Percentiles rank a stretch among this genome's conserved stretches.
Evolutionary conservation across 495 filamentous ascomycete genomes (phyloP).

Genomic region (Aeminium ludgeri): DNA sequence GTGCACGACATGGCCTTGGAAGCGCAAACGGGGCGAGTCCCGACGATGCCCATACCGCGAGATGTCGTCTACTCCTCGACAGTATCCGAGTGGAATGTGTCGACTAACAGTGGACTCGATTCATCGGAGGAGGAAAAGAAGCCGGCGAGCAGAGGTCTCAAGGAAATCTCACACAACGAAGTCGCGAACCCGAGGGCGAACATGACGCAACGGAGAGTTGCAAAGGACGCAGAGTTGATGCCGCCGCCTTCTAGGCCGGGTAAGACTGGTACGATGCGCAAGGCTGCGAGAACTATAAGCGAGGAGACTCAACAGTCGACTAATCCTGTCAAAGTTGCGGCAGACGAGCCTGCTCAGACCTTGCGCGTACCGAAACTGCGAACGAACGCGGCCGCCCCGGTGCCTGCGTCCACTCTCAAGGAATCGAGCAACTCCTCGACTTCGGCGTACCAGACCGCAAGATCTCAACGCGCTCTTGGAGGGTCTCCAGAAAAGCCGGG

Average conservation of each 20-base stretch:
- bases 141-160: constrained; percentile 6
- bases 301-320: constrained; percentile 12
- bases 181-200: constrained; percentile 6
- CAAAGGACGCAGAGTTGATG: constrained; percentile 13
- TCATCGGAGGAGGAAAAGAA: constrained; percentile 2
- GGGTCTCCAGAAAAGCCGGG: constrained; percentile 5
- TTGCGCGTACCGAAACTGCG: constrained; percentile 6
- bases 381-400: neutral
- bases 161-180: constrained; percentile 13
- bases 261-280: constrained; percentile 7
- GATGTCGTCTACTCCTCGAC: constrained; percentile 22
- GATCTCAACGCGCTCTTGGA: neutral
- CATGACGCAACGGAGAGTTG: neutral
- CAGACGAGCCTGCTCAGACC: constrained; percentile 6
- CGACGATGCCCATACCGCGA: constrained; percentile 24
- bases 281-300: constrained; percentile 13
- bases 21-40: constrained; percentile 21
- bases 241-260: constrained; percentile 8
- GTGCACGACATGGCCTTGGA: constrained; percentile 25
- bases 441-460: neutral
- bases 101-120: neutral
- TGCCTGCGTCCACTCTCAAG: constrained; percentile 1
- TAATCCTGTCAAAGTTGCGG: constrained; percentile 4
- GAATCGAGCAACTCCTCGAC: constrained; percentile 3
- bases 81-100: constrained; percentile 5